phyloP scores from a whole-genome alignment of 306 rosid species.

The Prunus mume region DNA sequence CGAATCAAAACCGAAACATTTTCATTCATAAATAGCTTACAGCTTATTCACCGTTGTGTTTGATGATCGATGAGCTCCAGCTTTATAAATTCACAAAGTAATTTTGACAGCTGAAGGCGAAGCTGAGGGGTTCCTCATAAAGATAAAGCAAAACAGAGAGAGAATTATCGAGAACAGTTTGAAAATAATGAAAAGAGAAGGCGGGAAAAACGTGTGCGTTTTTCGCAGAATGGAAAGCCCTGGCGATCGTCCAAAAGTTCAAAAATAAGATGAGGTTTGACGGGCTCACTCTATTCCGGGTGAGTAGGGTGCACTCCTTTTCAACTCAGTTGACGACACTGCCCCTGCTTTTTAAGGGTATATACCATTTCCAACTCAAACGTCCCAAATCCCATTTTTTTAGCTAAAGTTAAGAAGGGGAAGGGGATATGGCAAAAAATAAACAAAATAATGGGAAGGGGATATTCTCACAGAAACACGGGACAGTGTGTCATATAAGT shows the following conservation, averaged over 20 bases:
- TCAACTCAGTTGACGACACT: not conserved
- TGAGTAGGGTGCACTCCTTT: not conserved
- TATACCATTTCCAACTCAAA: too few relatives aligned
- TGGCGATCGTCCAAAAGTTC: too few relatives aligned
- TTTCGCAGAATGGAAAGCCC: not conserved
- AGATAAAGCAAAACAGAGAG: not conserved
- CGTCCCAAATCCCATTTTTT: too few relatives aligned
- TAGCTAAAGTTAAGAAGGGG: too few relatives aligned
- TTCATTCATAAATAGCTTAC: not conserved
- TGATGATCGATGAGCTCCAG: not conserved
- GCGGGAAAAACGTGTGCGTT: slow-evolving; percentile 20
- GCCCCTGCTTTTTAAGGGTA: not conserved
- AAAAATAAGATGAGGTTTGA: not conserved
- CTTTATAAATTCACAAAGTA: not conserved
- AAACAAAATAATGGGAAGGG: too few relatives aligned
- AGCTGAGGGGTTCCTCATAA: not conserved
- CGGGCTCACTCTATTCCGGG: not conserved
- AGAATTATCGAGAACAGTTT: not conserved
- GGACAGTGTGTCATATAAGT: too few relatives aligned
- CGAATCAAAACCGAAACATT: not conserved
- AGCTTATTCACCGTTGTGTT: not conserved
- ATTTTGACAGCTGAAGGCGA: not conserved
- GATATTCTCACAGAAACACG: too few relatives aligned
- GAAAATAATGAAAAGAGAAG: not conserved
- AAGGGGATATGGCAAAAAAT: too few relatives aligned